Evolutionary conservation across 129 eudicot species (phyloP), one percentile per base, ranked within the genome.

Genomic region (Scalesia atractyloides): DNA sequence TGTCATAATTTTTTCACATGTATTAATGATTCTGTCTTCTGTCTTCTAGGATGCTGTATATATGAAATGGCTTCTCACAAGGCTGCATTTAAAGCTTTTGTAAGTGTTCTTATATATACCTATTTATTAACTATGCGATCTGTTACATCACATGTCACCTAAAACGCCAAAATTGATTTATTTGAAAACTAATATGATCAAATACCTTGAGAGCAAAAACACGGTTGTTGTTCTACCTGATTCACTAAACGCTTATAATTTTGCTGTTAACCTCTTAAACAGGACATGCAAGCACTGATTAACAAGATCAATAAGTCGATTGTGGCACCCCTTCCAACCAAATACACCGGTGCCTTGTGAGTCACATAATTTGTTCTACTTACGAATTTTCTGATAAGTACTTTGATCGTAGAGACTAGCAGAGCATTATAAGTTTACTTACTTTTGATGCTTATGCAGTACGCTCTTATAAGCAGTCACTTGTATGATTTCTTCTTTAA

Each of bases 211-310:
- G 58, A 41, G 56, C 34, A 74, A n/a, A 79, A 47, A 17, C 19
- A 60, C 44, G 30, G n/a, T 36, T 30, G 13, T 77, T 26, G 46
- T 22, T 72, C 30, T 43, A 36, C 70, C 36, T 14, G 43, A 36
- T 26, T 11, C 59, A 34, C 57, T 36, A 48, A 79, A 76, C 54
- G 51, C 80, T 81, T 65, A 60, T 13, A 24, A 13, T 73, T 15
- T 67, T 62, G 58, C 70, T 68, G 7, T 50, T 72, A 13, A 60
- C 44, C 52, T 52, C 50, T 78, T 56, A 33, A 57, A 71, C 89
- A 94, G 99, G 99, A 94, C 79, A 94, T 94, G 91, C 97, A 90
- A 79, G 99, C 96, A 76, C 85, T 94, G 77, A 90, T 94, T 87
- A 94, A 85, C 83, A 94, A 88, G 76, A 94, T 94, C 68, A 86